Evolutionary conservation across 176 grass and related monocot species (phyloP).

Genomic region (Ananas comosus): DNA sequence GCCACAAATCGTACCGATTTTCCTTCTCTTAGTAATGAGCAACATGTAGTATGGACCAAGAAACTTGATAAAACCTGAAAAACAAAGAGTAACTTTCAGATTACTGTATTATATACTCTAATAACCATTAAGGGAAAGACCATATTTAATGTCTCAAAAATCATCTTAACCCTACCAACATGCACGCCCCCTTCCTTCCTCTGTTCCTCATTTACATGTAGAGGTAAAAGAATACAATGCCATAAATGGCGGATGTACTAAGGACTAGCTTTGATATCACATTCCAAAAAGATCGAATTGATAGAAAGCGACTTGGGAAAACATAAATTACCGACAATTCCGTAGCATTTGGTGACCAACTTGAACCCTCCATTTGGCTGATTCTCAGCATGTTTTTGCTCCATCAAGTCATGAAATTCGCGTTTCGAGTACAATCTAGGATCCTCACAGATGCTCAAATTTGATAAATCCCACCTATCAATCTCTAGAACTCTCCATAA

Average conservation of each 20-base stretch:
- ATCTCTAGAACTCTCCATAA: constrained; percentile 15
- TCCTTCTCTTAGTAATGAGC: constrained; percentile 64
- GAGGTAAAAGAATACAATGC: too few species aligned
- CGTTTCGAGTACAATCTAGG: constrained; percentile 18
- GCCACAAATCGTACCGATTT: constrained; percentile 76
- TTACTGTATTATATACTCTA: background rate
- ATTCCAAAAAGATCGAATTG: too few species aligned
- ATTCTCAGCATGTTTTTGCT: constrained; percentile 15
- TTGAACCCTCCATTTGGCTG: constrained; percentile 13
- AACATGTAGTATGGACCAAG: constrained; percentile 91
- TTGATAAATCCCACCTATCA: constrained; percentile 13
- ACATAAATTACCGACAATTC: constrained; percentile 11
- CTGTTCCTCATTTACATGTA: too few species aligned
- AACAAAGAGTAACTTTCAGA: constrained; percentile 14
- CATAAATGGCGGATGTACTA: too few species aligned
- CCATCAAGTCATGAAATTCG: constrained; percentile 19
- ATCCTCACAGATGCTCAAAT: constrained; percentile 14
- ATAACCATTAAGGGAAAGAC: too few species aligned
- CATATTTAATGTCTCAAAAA: too few species aligned
- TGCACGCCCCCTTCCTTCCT: too few species aligned
- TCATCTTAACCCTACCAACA: too few species aligned
- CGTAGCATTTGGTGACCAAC: constrained; percentile 26
- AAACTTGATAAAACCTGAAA: constrained; percentile 82
- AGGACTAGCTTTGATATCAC: too few species aligned
- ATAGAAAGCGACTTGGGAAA: too few species aligned